A percentile compares a stretch with the other conserved stretches of the same genome.
Evolutionary conservation across 1,284 basidiomycete genomes (phyloP).

Genomic region (Athelia psychrophila): DNA sequence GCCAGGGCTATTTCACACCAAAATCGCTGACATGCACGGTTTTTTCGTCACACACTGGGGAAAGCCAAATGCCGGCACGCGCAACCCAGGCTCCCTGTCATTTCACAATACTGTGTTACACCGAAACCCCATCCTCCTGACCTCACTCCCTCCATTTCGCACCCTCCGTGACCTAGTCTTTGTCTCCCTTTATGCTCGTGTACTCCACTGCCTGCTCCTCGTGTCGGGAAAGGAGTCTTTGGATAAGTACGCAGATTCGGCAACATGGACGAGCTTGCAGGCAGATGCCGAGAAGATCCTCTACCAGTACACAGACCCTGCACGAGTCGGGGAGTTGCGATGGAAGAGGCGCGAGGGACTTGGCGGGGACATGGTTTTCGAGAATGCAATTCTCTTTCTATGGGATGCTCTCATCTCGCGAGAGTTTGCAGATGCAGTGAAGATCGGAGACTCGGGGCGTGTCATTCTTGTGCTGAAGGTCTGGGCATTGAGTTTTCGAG

Average conservation of each 20-base stretch:
- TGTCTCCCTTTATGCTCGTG: slow-evolving; percentile 19
- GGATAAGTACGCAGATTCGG: slow-evolving; percentile 9
- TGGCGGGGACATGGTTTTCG: slow-evolving; percentile 20
- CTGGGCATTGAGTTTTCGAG: slow-evolving; percentile 16
- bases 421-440: slow-evolving; percentile 20
- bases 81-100: slow-evolving; percentile 17
- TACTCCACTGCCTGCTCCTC: slow-evolving; percentile 22
- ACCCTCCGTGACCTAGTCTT: slow-evolving; percentile 24
- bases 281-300: slow-evolving; percentile 7
- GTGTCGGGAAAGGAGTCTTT: slow-evolving; percentile 13
- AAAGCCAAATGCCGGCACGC: slow-evolving; percentile 10
- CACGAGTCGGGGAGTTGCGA: slow-evolving; percentile 8
- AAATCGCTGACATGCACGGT: slow-evolving; percentile 20
- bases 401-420: slow-evolving; percentile 18
- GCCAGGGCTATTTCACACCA: slow-evolving; percentile 29
- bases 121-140: slow-evolving; percentile 22
- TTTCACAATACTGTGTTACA: slow-evolving; percentile 21
- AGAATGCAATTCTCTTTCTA: slow-evolving; percentile 18
- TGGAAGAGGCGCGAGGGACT: slow-evolving; percentile 5
- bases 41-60: slow-evolving; percentile 20
- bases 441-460: slow-evolving; percentile 18
- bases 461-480: slow-evolving; percentile 16
- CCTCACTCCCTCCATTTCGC: slow-evolving; percentile 24
- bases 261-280: slow-evolving; percentile 7
- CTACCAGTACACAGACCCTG: slow-evolving; percentile 6